phyloP scores from a whole-genome alignment of 2,329 filamentous ascomycete species.

The Diaporthe sp. region DNA sequence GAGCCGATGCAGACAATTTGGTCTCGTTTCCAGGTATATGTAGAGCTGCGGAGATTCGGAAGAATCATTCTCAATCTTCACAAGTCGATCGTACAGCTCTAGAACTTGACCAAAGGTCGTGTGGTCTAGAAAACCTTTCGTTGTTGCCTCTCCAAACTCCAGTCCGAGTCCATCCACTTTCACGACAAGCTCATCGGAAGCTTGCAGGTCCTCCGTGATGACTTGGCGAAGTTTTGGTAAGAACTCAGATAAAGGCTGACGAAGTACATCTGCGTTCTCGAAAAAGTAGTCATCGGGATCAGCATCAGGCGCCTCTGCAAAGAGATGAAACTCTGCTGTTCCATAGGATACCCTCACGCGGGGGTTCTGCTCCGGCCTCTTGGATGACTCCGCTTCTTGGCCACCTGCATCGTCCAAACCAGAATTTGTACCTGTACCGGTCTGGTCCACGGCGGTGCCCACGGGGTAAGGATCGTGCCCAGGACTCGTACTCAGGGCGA shows the following conservation, averaged over 20 bases:
- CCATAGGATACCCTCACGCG: slow-evolving; percentile 51
- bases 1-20: slow-evolving; percentile 36
- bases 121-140: slow-evolving; percentile 37
- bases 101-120: slow-evolving; percentile 39
- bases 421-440: background rate
- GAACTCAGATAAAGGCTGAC: slow-evolving; percentile 60
- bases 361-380: slow-evolving; percentile 42
- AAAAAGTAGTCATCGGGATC: slow-evolving; percentile 61
- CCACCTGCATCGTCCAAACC: slow-evolving; percentile 28
- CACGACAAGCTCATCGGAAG: slow-evolving; percentile 64
- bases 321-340: slow-evolving; percentile 50
- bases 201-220: slow-evolving; percentile 59
- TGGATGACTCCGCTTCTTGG: slow-evolving; percentile 38
- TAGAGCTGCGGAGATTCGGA: slow-evolving; percentile 37
- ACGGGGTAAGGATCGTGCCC: background rate
- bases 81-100: slow-evolving; percentile 37
- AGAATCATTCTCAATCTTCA: slow-evolving; percentile 35
- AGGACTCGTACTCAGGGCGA: background rate
- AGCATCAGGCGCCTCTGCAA: slow-evolving; percentile 52
- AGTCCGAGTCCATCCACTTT: slow-evolving; percentile 66
- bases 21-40: slow-evolving; percentile 35
- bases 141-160: slow-evolving; percentile 60
- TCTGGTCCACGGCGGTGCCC: background rate
- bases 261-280: slow-evolving; percentile 56
- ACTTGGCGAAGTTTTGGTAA: slow-evolving; percentile 60